Conservation (phyloP, 2,329 filamentous ascomycete species). For the Colletotrichum falcatum region DNA sequence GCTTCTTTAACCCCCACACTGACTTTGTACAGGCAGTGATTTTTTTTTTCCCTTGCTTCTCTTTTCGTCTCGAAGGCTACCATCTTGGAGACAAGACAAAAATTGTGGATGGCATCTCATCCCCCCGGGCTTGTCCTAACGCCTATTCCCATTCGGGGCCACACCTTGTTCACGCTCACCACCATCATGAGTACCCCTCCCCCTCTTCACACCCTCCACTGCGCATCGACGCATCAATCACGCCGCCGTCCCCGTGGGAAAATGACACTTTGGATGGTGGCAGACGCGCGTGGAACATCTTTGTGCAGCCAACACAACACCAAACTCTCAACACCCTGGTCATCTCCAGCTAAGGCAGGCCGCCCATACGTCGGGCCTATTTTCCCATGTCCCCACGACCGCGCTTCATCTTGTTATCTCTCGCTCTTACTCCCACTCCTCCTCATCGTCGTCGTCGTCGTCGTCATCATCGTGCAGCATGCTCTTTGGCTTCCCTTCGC, state of each 20-base stretch:
- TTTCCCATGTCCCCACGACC: constrained; percentile 17
- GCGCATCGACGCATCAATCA: not conserved
- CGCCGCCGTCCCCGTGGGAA: constrained; percentile 21
- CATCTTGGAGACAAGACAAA: constrained; percentile 1
- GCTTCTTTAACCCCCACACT: constrained; percentile 23
- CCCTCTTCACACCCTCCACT: not conserved
- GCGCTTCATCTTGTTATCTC: constrained; percentile 1
- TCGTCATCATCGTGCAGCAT: constrained; percentile 18
- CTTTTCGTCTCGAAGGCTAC: not conserved
- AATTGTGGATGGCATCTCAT: constrained; percentile 21
- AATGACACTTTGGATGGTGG: constrained; percentile 13
- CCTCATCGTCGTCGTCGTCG: not conserved
- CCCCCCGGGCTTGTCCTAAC: not conserved
- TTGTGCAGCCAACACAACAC: constrained; percentile 4
- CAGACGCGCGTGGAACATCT: constrained; percentile 36
- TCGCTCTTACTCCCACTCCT: not conserved
- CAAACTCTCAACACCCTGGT: constrained; percentile 6
- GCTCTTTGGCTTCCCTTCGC: constrained; percentile 1
- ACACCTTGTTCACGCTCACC: constrained; percentile 12
- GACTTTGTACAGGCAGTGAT: not conserved
- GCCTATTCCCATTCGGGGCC: constrained; percentile 13
- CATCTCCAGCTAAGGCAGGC: not conserved
- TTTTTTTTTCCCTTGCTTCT: not conserved
- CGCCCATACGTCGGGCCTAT: constrained; percentile 15
- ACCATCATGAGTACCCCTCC: constrained; percentile 7